Base-by-base conservation (phyloP, 352 stramenopile genomes). In the Phytophthora fragariaefolia region DNA sequence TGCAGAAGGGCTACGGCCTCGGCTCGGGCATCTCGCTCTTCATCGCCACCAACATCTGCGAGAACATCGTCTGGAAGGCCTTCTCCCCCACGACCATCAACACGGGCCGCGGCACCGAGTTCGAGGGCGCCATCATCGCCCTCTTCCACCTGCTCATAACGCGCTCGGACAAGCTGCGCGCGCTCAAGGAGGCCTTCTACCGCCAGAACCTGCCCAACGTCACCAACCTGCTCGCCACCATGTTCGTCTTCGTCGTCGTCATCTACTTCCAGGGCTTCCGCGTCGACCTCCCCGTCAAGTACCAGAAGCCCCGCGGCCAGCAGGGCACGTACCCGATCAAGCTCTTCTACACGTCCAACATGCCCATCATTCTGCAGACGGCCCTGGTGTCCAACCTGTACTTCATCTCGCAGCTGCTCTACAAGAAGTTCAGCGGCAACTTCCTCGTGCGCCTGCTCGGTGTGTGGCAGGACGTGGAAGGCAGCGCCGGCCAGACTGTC, bases 301-400 rank as follows among this genome's bases (percentile, higher is more conserved):
- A 99, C 89, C 96, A 99, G 77, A 98, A 98, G 80, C 98, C 98
- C 79, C 95, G 98, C 66, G 98, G 98, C 69, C 97, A 99, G 81
- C 94, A 99, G 85, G 97, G 97, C 74, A 99, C 95, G 66, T 99
- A 99, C 91, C 98, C 98, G 64, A 99, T 99, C 93, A 99, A 99
- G 90, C 88, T 99, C 4, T 99, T 99, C 79, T 99, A 99, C 94
- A 99, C 97, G 50, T 99, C 96, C 65, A 99, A 99, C 94, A 99
- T 99, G 97, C 97, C 97, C 52, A 99, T 99, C 81, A 99, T 99
- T 65, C 82, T 99, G 42, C 97, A 99, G 83, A 99, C 97, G 9
- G 97, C 97, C 17, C 88, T 99, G 47, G 97, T 99, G 45, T 99
- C 93, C 66, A 99, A 99, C 88, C 78, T 99, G 47, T 99, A 99